Percentiles rank a stretch among this genome's conserved stretches.
phyloP scores from a whole-genome alignment of 2,329 filamentous ascomycete species.

The Clathrospora elynae region DNA sequence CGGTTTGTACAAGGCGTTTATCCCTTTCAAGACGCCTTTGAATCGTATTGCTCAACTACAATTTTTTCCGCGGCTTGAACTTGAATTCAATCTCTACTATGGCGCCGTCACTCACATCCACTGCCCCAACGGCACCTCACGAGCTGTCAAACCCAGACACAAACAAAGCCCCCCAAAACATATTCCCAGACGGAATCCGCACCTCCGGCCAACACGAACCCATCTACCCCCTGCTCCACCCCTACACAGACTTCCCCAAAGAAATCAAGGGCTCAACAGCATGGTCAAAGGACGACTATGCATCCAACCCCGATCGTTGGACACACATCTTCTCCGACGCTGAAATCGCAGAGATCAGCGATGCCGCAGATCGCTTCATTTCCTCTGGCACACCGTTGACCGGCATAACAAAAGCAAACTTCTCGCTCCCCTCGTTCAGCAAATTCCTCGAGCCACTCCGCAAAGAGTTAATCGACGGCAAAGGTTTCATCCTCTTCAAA shows the following conservation, averaged over 20 bases:
- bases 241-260: constrained; percentile 73
- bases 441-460: constrained; percentile 61
- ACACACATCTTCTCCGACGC: constrained; percentile 69
- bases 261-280: constrained; percentile 73
- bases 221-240: constrained; percentile 65
- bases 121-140: constrained; percentile 47
- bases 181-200: constrained; percentile 69
- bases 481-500: constrained; percentile 90
- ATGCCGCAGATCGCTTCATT: constrained; percentile 71
- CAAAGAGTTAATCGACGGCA: constrained; percentile 75
- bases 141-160: constrained; percentile 36
- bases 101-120: constrained; percentile 50
- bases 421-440: constrained; percentile 64
- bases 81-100: constrained; percentile 25
- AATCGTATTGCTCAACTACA: no score
- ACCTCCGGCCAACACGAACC: constrained; percentile 76
- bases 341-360: constrained; percentile 70
- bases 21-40: no score
- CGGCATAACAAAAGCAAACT: constrained; percentile 70
- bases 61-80: no score
- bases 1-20: no score
- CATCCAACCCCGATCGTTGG: constrained; percentile 69
- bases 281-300: constrained; percentile 71
- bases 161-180: constrained; percentile 48
- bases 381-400: constrained; percentile 68